phyloP scores from a whole-genome alignment of 106 monocot species.

The Hemerocallis citrina region DNA sequence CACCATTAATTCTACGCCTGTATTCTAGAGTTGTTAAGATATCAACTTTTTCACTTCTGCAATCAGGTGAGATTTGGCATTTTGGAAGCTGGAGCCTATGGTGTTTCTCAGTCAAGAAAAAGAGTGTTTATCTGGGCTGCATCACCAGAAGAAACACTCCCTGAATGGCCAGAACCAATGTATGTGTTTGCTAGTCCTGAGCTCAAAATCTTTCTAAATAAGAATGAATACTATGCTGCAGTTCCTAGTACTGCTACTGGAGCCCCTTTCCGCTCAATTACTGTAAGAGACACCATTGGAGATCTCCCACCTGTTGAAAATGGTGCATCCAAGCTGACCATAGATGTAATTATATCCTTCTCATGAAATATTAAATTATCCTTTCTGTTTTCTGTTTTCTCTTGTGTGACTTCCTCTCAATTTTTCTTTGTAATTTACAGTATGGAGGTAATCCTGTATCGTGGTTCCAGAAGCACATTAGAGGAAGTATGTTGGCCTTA shows the following conservation, averaged over 20 bases:
- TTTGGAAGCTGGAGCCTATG: slow-evolving; percentile 92
- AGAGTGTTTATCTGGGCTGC: slow-evolving; percentile 99
- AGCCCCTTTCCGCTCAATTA: slow-evolving; percentile 86
- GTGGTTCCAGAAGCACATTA: slow-evolving; percentile 95
- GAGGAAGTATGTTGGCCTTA: slow-evolving; percentile 45
- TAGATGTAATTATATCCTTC: slow-evolving; percentile 25
- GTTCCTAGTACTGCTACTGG: slow-evolving; percentile 78
- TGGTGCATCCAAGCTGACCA: slow-evolving; percentile 55
- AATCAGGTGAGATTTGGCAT: slow-evolving; percentile 94
- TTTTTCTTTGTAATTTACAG: slow-evolving; percentile 25
- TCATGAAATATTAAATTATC: neutral
- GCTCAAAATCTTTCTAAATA: slow-evolving; percentile 63
- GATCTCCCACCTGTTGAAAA: slow-evolving; percentile 78
- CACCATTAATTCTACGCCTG: too few species aligned
- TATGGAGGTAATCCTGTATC: slow-evolving; percentile 67
- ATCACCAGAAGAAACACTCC: slow-evolving; percentile 77
- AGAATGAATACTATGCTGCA: slow-evolving; percentile 51
- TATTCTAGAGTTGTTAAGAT: too few species aligned
- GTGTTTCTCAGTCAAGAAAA: slow-evolving; percentile 96
- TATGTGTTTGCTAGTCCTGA: slow-evolving; percentile 92
- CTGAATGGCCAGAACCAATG: slow-evolving; percentile 99
- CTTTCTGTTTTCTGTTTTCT: too few species aligned
- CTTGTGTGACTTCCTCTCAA: too few species aligned
- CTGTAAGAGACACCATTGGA: slow-evolving; percentile 78
- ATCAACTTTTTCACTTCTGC: too few species aligned